Evolutionary conservation across 1,284 basidiomycete genomes (phyloP).

Genomic region (Moesziomyces antarcticus): DNA sequence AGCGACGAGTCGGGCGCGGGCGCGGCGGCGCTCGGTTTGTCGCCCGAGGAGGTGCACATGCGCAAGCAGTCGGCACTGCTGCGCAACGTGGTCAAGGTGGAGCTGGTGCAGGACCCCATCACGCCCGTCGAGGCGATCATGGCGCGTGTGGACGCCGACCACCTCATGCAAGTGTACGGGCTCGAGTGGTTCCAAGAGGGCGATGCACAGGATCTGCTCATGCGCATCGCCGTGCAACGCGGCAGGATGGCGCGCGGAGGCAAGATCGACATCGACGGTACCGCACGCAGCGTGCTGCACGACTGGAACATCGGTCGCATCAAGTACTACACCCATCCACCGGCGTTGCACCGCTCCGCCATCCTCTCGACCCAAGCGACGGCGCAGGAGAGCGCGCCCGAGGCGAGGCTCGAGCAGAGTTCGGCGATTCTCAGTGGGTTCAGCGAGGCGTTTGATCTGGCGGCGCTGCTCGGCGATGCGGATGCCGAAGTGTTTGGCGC

Average conservation of each 20-base stretch:
- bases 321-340: conserved; percentile 84
- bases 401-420: conserved; percentile 23
- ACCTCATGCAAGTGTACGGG: conserved; percentile 56
- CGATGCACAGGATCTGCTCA: conserved; percentile 82
- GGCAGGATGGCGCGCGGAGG: conserved; percentile 77
- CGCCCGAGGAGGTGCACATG: conserved; percentile 68
- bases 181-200: conserved; percentile 69
- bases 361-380: conserved; percentile 13
- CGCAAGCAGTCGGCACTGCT: conserved; percentile 68
- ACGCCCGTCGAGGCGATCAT: conserved; percentile 70
- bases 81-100: conserved; percentile 92
- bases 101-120: conserved; percentile 89
- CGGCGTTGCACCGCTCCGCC: conserved; percentile 66
- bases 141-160: conserved; percentile 49
- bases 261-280: conserved; percentile 84
- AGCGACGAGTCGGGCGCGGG: conserved; percentile 52
- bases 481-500: conserved; percentile 62
- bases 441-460: conserved; percentile 64
- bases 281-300: conserved; percentile 84
- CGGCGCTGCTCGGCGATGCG: conserved; percentile 62
- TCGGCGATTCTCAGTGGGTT: conserved; percentile 51
- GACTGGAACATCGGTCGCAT: conserved; percentile 99
- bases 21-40: conserved; percentile 72
- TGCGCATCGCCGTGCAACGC: conserved; percentile 86
- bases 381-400: not conserved